phyloP scores from a whole-genome alignment of 2,329 filamentous ascomycete species.

The Aquanectria penicillioides region DNA sequence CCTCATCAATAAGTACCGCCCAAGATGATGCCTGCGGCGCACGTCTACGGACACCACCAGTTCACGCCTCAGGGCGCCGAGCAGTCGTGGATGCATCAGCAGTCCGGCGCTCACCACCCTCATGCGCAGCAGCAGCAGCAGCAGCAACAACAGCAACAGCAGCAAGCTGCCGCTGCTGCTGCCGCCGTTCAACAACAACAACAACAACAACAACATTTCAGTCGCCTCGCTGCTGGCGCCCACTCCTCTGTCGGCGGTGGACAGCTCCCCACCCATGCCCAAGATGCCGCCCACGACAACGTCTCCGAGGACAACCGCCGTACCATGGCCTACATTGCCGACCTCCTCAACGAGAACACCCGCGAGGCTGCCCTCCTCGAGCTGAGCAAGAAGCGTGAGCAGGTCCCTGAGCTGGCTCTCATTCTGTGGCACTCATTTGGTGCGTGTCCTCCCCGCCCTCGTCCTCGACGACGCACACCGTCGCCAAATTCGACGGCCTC shows the following conservation, averaged over 20 bases:
- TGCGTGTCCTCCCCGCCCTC: conserved; percentile 56
- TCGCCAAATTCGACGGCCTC: background rate
- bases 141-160: conserved; percentile 64
- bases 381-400: conserved; percentile 97
- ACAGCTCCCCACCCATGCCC: conserved; percentile 59
- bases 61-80: conserved; percentile 69
- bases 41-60: conserved; percentile 75
- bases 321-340: conserved; percentile 92
- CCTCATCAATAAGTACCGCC: conserved; percentile 32
- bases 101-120: conserved; percentile 64
- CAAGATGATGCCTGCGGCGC: conserved; percentile 71
- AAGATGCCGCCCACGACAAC: conserved; percentile 70
- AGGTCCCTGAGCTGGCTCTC: conserved; percentile 94
- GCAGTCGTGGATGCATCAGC: conserved; percentile 74
- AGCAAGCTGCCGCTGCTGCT: conserved; percentile 51
- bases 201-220: conserved; percentile 72
- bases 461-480: background rate
- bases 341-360: conserved; percentile 86
- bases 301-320: conserved; percentile 90
- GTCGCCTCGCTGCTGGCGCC: conserved; percentile 71
- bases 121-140: conserved; percentile 68
- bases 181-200: conserved; percentile 62
- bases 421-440: conserved; percentile 99
- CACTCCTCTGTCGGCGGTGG: conserved; percentile 63
- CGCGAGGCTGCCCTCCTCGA: conserved; percentile 93